Percentiles rank a stretch among this genome's conserved stretches.
Evolutionary conservation across 352 stramenopile species (phyloP).

Genomic region (Phytophthora nicotianae): DNA sequence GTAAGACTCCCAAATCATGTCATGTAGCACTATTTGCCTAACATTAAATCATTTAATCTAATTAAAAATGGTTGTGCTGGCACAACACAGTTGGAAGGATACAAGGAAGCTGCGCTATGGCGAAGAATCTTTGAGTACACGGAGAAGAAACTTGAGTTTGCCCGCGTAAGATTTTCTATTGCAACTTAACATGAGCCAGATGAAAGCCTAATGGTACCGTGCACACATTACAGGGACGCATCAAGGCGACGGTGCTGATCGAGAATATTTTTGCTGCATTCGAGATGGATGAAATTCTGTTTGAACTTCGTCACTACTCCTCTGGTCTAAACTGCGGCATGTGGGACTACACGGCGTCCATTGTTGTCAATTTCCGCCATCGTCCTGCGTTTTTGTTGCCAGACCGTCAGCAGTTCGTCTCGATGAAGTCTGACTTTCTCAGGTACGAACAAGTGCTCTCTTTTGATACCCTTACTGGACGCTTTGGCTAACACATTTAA

Average conservation of each 20-base stretch:
- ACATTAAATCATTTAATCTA: slow-evolving; percentile 7
- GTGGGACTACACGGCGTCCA: slow-evolving; percentile 97
- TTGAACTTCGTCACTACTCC: slow-evolving; percentile 94
- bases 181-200: not conserved
- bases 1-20: slow-evolving; percentile 13
- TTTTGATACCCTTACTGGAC: not conserved
- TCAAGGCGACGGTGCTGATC: slow-evolving; percentile 94
- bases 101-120: slow-evolving; percentile 95
- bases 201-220: not conserved
- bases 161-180: slow-evolving; percentile 48
- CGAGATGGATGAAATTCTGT: slow-evolving; percentile 97
- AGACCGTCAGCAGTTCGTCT: slow-evolving; percentile 87
- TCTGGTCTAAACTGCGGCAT: slow-evolving; percentile 96
- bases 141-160: slow-evolving; percentile 87
- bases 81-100: slow-evolving; percentile 87
- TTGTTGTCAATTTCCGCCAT: slow-evolving; percentile 94
- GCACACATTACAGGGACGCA: slow-evolving; percentile 45
- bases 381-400: slow-evolving; percentile 87
- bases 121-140: slow-evolving; percentile 94
- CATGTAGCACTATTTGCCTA: not conserved
- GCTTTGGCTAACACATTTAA: not conserved
- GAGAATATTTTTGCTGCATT: slow-evolving; percentile 97
- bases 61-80: not conserved
- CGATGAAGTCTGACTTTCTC: slow-evolving; percentile 71
- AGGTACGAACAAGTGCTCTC: slow-evolving; percentile 32